phyloP scores from a whole-genome alignment of 2,329 filamentous ascomycete genomes.

The Fusarium xyrophilum region DNA sequence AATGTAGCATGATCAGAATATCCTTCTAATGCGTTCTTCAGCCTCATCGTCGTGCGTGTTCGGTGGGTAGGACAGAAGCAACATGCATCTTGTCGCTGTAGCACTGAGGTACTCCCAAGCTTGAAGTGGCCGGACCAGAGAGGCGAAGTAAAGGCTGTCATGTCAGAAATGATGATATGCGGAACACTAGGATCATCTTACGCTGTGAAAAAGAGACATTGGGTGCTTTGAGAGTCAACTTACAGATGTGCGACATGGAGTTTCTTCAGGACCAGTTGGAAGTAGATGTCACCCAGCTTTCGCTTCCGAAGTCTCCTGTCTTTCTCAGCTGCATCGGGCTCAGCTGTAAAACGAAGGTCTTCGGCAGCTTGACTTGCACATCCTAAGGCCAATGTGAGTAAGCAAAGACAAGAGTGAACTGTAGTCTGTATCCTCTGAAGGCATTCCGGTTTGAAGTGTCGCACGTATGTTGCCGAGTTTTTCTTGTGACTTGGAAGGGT shows the following conservation, averaged over 20 bases:
- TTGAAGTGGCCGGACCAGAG: conserved; percentile 57
- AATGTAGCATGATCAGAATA: conserved; percentile 64
- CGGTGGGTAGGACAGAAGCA: conserved; percentile 55
- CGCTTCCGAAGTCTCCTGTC: conserved; percentile 44
- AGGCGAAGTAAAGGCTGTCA: conserved; percentile 56
- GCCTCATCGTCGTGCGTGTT: conserved; percentile 48
- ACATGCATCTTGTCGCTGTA: conserved; percentile 57
- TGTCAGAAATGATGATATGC: no score
- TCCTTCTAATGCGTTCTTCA: conserved; percentile 56
- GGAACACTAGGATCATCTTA: conserved; percentile 37
- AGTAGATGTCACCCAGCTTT: conserved; percentile 52
- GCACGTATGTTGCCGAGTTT: conserved; percentile 47
- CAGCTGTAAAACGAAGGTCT: conserved; percentile 34
- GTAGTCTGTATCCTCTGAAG: conserved; percentile 49
- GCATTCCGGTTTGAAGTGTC: conserved; percentile 45
- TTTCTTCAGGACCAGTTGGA: conserved; percentile 55
- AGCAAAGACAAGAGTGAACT: conserved; percentile 51
- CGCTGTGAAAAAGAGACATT: conserved; percentile 60
- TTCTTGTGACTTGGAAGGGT: conserved; percentile 55
- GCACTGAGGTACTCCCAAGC: conserved; percentile 60
- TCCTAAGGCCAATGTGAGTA: conserved; percentile 57
- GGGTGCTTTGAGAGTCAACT: conserved; percentile 54
- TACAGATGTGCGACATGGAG: conserved; percentile 56
- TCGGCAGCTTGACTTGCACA: conserved; percentile 53
- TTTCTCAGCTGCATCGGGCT: conserved; percentile 38